Percentiles rank a stretch among this genome's conserved stretches.
Conservation (phyloP, 2,329 filamentous ascomycete species). For the Lecanoromycetidae sp. region DNA sequence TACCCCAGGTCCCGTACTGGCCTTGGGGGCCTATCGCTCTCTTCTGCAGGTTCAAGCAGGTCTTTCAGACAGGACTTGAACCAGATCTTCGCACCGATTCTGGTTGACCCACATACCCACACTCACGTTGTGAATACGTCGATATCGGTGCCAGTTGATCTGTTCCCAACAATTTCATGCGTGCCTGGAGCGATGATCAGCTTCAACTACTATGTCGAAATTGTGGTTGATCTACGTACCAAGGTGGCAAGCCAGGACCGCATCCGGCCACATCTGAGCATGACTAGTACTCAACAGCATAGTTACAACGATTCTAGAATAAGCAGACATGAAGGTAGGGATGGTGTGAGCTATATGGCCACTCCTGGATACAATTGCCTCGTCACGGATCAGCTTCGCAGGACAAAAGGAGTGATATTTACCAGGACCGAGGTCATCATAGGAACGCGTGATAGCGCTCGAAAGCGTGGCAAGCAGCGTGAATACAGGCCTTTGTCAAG, state of each 20-base stretch:
- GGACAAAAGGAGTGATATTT: conserved; percentile 84
- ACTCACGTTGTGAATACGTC: conserved; percentile 70
- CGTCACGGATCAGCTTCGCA: conserved; percentile 72
- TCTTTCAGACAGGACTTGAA: conserved; percentile 92
- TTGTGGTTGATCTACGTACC: conserved; percentile 82
- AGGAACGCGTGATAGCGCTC: conserved; percentile 68
- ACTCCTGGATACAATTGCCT: conserved; percentile 49
- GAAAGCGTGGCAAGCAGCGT: conserved; percentile 12
- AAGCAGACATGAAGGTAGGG: conserved; percentile 24
- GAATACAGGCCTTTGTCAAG: background rate
- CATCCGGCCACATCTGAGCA: conserved; percentile 43
- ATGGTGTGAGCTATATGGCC: conserved; percentile 18
- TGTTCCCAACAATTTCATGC: conserved; percentile 79
- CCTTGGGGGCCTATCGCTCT: conserved; percentile 72
- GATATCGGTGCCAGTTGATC: conserved; percentile 76
- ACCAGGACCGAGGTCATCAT: conserved; percentile 78
- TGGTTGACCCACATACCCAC: conserved; percentile 70
- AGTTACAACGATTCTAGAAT: conserved; percentile 19
- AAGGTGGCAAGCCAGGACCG: conserved; percentile 67
- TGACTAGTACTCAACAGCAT: conserved; percentile 31
- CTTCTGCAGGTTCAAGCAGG: conserved; percentile 74
- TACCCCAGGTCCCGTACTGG: conserved; percentile 81
- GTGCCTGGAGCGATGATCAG: conserved; percentile 90
- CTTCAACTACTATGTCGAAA: conserved; percentile 88
- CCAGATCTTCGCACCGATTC: conserved; percentile 76